Conservation (phyloP, 2,329 filamentous ascomycete genomes). For the Ceratocystis colombiana region DNA sequence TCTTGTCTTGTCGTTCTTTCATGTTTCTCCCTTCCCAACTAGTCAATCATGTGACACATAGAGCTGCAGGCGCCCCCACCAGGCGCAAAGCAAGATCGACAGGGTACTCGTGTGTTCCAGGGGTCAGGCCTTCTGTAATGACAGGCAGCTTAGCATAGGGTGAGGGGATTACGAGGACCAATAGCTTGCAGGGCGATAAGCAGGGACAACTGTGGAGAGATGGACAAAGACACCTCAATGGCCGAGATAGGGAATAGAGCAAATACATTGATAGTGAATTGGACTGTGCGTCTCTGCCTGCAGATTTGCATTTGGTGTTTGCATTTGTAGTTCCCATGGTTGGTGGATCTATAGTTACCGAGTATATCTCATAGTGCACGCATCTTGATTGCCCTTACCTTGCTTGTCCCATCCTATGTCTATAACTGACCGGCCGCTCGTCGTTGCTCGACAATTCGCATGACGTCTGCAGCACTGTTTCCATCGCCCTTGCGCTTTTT, state of each 20-base stretch:
- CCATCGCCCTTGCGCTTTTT: constrained; percentile 70
- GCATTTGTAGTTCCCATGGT: neutral
- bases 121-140: neutral
- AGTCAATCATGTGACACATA: constrained; percentile 8
- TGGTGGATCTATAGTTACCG: neutral
- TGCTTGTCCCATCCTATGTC: neutral
- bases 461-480: constrained; percentile 69
- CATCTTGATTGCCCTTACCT: neutral
- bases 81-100: neutral
- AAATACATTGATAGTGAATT: neutral
- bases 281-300: neutral
- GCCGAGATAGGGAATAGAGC: neutral
- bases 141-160: neutral
- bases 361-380: neutral
- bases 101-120: neutral
- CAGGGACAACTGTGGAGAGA: neutral
- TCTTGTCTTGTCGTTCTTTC: neutral
- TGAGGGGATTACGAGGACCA: neutral
- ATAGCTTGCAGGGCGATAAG: neutral
- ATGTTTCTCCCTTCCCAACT: neutral
- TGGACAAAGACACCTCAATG: neutral
- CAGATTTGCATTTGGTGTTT: neutral
- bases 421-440: constrained; percentile 3
- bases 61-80: neutral
- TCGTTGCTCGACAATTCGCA: constrained; percentile 62